Percentiles rank a stretch among this genome's conserved stretches.
phyloP scores from a whole-genome alignment of 2,329 filamentous ascomycete species.

The Blastomyces gilchristii region DNA sequence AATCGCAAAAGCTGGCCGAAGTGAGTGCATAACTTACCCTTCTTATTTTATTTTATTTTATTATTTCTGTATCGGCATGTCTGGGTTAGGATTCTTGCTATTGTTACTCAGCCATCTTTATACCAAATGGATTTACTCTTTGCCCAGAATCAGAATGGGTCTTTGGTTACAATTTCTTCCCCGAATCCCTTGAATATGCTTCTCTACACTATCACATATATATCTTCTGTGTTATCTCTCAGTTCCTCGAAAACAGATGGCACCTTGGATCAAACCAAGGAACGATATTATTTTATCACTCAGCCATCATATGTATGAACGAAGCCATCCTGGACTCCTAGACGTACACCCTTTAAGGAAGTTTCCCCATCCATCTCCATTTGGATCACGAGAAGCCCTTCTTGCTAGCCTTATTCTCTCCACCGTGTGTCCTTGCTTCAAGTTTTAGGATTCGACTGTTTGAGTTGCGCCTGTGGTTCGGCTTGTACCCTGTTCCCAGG shows the following conservation, averaged over 20 bases:
- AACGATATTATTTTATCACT: background rate
- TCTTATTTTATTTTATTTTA: no score
- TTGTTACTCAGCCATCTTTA: background rate
- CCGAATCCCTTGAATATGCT: background rate
- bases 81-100: background rate
- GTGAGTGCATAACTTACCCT: conserved; percentile 24
- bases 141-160: background rate
- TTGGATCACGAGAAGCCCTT: background rate
- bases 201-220: background rate
- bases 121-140: background rate
- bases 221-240: background rate
- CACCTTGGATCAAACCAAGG: background rate
- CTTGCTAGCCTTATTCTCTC: background rate
- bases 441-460: background rate
- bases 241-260: background rate
- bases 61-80: background rate
- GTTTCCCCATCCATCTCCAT: background rate
- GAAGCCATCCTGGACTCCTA: background rate
- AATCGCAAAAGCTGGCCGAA: conserved; percentile 33
- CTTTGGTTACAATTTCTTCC: background rate
- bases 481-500: background rate
- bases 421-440: background rate
- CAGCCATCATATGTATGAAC: background rate
- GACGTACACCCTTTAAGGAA: background rate
- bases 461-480: background rate